Evolutionary conservation across 1,139 yeast genomes (phyloP).

Genomic region (Blastobotrys persicus): DNA sequence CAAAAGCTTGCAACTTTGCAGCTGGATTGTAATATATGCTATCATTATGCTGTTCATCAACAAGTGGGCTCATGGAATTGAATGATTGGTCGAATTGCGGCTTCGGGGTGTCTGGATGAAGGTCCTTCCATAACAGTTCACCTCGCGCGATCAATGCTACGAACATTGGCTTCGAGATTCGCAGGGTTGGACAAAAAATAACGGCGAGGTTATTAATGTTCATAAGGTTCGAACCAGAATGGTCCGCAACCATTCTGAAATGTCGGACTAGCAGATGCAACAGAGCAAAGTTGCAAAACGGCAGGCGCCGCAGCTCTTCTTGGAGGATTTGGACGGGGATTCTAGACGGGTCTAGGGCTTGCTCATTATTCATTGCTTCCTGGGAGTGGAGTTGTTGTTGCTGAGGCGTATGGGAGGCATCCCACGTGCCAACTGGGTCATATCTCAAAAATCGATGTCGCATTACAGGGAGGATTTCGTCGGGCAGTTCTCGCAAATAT

Average conservation of each 20-base stretch:
- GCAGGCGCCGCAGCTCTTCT: constrained; percentile 25
- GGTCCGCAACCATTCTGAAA: constrained; percentile 25
- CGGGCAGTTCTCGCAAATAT: constrained; percentile 76
- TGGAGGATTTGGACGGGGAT: constrained; percentile 27
- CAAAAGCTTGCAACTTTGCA: neutral
- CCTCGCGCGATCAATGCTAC: constrained; percentile 26
- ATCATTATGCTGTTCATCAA: neutral
- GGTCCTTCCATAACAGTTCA: constrained; percentile 25
- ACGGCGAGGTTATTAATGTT: constrained; percentile 32
- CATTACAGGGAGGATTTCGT: constrained; percentile 52
- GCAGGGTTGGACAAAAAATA: constrained; percentile 35
- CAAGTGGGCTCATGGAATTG: constrained; percentile 11
- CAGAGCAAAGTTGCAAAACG: constrained; percentile 30
- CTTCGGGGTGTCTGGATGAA: constrained; percentile 20
- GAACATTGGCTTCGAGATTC: constrained; percentile 29
- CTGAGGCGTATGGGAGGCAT: constrained; percentile 6
- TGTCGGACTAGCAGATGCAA: constrained; percentile 32
- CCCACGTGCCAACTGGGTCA: constrained; percentile 12
- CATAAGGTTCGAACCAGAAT: constrained; percentile 31
- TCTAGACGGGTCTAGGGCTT: constrained; percentile 20
- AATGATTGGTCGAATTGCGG: constrained; percentile 15
- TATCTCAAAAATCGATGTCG: constrained; percentile 22
- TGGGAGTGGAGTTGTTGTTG: neutral
- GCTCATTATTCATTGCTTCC: constrained; percentile 16
- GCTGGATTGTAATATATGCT: neutral